Percentiles rank a stretch among this genome's conserved stretches.
Evolutionary conservation across 257 asterid species (phyloP).

Genomic region (Coffea eugenioides): DNA sequence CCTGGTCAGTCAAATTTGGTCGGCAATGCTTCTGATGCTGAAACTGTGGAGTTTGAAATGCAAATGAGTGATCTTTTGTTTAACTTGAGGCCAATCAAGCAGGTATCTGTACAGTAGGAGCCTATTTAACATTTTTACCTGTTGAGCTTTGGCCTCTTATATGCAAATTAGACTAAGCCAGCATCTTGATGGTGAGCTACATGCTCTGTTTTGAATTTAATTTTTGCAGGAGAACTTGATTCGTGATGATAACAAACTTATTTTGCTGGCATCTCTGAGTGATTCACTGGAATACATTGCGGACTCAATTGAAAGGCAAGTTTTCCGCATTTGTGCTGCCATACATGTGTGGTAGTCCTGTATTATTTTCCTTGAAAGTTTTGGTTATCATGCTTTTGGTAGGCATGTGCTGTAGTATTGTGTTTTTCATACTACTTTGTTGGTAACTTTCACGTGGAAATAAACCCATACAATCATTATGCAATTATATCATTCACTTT

Average conservation of each 20-base stretch:
- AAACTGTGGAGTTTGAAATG: constrained; percentile 57
- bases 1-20: constrained; percentile 48
- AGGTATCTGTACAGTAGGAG: constrained; percentile 46
- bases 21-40: constrained; percentile 47
- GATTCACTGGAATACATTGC: constrained; percentile 98
- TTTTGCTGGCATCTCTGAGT: constrained; percentile 88
- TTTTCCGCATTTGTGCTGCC: constrained; percentile 24
- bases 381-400: not conserved
- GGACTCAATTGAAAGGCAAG: constrained; percentile 93
- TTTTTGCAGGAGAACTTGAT: constrained; percentile 85
- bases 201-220: constrained; percentile 6
- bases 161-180: not conserved
- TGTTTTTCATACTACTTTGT: not conserved
- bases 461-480: too few relatives aligned
- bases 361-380: not conserved
- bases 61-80: constrained; percentile 70
- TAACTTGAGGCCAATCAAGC: constrained; percentile 89
- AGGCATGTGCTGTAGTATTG: not conserved
- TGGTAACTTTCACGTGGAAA: not conserved
- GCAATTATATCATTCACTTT: not conserved
- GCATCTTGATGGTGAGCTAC: not conserved
- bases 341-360: not conserved
- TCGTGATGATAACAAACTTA: constrained; percentile 91
- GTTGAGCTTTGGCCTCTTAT: not conserved
- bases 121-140: constrained; percentile 16